Evolutionary conservation across 179 eudicot species (phyloP).

Genomic region (Actinidia arguta): DNA sequence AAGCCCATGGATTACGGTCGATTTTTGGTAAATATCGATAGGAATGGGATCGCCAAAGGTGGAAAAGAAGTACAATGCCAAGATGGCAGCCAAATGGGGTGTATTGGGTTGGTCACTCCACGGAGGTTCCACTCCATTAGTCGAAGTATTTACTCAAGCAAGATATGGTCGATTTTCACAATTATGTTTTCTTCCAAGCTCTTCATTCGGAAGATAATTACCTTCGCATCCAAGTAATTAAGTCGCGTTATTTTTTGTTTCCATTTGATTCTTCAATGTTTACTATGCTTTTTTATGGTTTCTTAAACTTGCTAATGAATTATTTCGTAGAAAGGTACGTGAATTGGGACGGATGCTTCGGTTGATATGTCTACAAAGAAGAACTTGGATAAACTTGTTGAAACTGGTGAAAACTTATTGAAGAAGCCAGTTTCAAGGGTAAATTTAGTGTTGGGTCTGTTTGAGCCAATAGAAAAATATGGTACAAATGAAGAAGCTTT

Average conservation of each 20-base stretch:
- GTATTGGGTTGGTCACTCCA: conserved; percentile 35
- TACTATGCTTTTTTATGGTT: too few relatives aligned
- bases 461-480: background rate
- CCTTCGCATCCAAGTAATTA: conserved; percentile 38
- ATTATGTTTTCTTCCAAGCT: conserved; percentile 32
- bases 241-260: too few relatives aligned
- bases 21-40: conserved; percentile 41
- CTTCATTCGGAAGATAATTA: conserved; percentile 39
- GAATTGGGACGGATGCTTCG: background rate
- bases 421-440: conserved; percentile 17
- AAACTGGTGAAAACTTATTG: background rate
- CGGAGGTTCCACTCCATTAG: conserved; percentile 39
- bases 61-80: conserved; percentile 34
- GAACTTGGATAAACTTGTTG: conserved; percentile 2
- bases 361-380: conserved; percentile 26
- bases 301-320: too few relatives aligned
- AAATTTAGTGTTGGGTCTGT: conserved; percentile 9
- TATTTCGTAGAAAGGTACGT: background rate
- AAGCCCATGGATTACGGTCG: conserved; percentile 38
- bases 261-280: too few relatives aligned
- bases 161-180: conserved; percentile 43
- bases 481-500: conserved; percentile 24
- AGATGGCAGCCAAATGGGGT: conserved; percentile 43
- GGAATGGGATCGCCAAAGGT: conserved; percentile 37
- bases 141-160: conserved; percentile 38